Evolutionary conservation across 495 filamentous ascomycete species (phyloP), one percentile per base, ranked within the genome.

Genomic region (Bombardia bombarda): DNA sequence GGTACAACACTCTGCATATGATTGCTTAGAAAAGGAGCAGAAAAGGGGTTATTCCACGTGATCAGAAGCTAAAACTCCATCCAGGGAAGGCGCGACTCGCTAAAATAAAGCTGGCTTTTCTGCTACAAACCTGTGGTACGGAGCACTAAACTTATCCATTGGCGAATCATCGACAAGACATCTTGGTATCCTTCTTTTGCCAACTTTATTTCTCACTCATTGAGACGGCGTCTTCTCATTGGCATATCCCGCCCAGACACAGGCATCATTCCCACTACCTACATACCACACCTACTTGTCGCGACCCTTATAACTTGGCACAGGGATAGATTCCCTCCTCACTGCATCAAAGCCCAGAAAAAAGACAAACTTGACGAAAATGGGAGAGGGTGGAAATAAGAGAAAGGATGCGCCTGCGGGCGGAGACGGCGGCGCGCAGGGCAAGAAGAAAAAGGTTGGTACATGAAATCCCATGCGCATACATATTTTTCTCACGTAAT

Each of bases 401-500:
- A 42, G 60, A 40, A 63, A 61, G 36, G 51, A 34, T 3, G 48
- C 55, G 1, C 60, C 60, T 3, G 19, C 32, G 17, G 46, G 42
- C 22, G 48, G 38, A 10, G 49, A 17, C 12, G 34, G 25, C 10
- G 28, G 9, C 40, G 23, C 22, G 2, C 48, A 44, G 18, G 24
- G 42, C 13, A 63, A 63, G 47, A 61, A 61, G 40, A 63, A 63
- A 45, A 60, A 56, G 57, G 59, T 56, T 52, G 14, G n/a, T 36
- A 38, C 12, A 26, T 18, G 14, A 24, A n/a, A n/a, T n/a, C n/a
- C n/a, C n/a, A n/a, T n/a, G n/a, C n/a, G n/a, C n/a, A n/a, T n/a
- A n/a, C n/a, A n/a, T n/a, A n/a, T n/a, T 13, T n/a, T 10, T 26
- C 10, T 28, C 23, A 13, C 42, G 19, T 26, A 7, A 3, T 19